These are phyloP conservation scores for Mycena crocata DNA, from an alignment of 768 basidiomycete species.

Conservation along the genomic window DNA sequence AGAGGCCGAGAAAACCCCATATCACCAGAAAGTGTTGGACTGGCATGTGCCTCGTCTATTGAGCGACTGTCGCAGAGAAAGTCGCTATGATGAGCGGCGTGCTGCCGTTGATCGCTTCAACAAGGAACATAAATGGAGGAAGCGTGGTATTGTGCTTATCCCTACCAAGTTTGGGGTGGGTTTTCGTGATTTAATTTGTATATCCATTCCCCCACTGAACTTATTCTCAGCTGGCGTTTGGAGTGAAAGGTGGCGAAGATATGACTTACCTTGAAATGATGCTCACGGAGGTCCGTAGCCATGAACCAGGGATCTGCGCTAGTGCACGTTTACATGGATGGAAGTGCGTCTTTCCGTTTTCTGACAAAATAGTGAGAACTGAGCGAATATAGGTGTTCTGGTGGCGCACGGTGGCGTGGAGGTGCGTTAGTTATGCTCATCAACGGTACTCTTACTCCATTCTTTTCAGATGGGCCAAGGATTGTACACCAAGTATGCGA, in stretches of 20 bases:
- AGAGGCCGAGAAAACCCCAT: constrained; percentile 34
- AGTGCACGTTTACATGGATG: constrained; percentile 35
- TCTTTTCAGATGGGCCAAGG: constrained; percentile 32
- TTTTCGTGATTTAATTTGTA: neutral
- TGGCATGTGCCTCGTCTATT: constrained; percentile 34
- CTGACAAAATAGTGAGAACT: neutral
- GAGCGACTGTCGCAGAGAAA: constrained; percentile 32
- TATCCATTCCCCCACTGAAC: neutral
- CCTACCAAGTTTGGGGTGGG: constrained; percentile 35
- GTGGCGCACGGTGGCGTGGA: constrained; percentile 35
- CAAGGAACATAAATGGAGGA: constrained; percentile 36
- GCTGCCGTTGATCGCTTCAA: constrained; percentile 32
- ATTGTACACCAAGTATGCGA: constrained; percentile 33
- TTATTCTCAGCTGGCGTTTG: constrained; percentile 29
- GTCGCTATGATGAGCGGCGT: constrained; percentile 31
- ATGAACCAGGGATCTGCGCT: constrained; percentile 33
- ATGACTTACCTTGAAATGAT: too few species aligned
- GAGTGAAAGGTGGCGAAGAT: constrained; percentile 22
- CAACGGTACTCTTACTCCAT: neutral
- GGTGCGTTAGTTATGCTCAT: neutral
- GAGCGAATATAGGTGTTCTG: constrained; percentile 25
- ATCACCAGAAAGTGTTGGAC: constrained; percentile 35
- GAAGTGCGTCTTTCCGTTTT: constrained; percentile 18
- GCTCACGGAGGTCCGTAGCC: constrained; percentile 13
- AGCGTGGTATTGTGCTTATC: constrained; percentile 32